Evolutionary conservation across 805 yeast species (phyloP).

Genomic region (Yarrowia deformans): DNA sequence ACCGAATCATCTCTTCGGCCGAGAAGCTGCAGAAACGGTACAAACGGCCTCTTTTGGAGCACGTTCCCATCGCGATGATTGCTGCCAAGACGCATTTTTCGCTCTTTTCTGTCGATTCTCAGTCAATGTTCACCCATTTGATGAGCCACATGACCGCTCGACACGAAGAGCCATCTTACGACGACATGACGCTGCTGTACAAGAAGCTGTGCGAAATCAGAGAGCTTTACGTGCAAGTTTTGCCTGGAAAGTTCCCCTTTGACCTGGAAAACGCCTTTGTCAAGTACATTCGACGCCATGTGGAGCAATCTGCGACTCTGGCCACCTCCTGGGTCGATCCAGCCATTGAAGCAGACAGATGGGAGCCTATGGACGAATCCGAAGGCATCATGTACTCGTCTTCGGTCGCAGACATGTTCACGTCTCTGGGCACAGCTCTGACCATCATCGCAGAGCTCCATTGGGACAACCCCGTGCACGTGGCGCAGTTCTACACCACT

Average conservation of each 20-base stretch:
- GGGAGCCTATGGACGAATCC: constrained; percentile 59
- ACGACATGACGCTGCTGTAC: constrained; percentile 67
- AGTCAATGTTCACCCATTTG: constrained; percentile 49
- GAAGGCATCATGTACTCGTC: constrained; percentile 55
- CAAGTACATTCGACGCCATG: constrained; percentile 55
- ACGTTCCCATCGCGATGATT: constrained; percentile 57
- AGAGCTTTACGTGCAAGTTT: constrained; percentile 56
- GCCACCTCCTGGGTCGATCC: constrained; percentile 59
- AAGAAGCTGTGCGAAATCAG: constrained; percentile 61
- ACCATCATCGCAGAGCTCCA: constrained; percentile 63
- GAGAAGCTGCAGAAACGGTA: constrained; percentile 64
- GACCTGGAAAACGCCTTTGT: constrained; percentile 65
- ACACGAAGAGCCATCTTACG: constrained; percentile 52
- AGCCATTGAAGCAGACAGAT: constrained; percentile 65
- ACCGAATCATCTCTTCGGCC: constrained; percentile 59
- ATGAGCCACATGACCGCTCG: constrained; percentile 43
- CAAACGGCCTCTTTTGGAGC: constrained; percentile 66
- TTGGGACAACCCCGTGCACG: constrained; percentile 72
- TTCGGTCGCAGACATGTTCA: constrained; percentile 73
- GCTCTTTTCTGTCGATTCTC: constrained; percentile 49
- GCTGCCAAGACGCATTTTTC: constrained; percentile 49
- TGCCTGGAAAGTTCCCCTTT: constrained; percentile 57
- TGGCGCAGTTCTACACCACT: constrained; percentile 66
- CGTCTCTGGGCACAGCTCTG: constrained; percentile 65
- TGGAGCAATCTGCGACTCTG: constrained; percentile 56